Conservation (phyloP, 2,329 filamentous ascomycete genomes). For the Chaetothyriales sp. region DNA sequence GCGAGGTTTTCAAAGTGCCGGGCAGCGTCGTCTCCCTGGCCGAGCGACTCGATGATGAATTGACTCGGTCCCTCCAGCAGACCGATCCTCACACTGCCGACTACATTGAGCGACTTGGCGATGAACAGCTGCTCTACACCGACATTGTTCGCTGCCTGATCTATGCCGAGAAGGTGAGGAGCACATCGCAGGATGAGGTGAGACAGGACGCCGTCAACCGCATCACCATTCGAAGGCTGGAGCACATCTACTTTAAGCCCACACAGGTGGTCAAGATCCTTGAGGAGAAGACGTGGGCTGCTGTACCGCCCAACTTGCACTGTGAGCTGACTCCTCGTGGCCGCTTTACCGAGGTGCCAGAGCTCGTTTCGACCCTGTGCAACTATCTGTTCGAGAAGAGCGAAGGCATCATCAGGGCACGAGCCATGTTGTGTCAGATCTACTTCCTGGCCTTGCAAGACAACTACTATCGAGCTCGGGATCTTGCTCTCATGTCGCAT, state of each 20-base stretch:
- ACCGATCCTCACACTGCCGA: conserved; percentile 98
- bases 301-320: conserved; percentile 54
- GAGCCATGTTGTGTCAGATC: conserved; percentile 96
- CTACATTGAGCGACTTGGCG: conserved; percentile 88
- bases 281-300: conserved; percentile 87
- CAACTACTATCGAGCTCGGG: conserved; percentile 92
- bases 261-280: conserved; percentile 84
- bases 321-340: conserved; percentile 68
- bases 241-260: conserved; percentile 99
- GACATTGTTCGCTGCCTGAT: conserved; percentile 77
- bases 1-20: conserved; percentile 76
- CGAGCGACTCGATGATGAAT: conserved; percentile 91
- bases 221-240: conserved; percentile 80
- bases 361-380: conserved; percentile 75
- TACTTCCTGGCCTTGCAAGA: conserved; percentile 97
- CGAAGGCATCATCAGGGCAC: conserved; percentile 88
- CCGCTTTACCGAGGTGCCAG: conserved; percentile 53
- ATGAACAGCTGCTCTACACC: conserved; percentile 83
- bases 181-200: conserved; percentile 49
- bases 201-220: conserved; percentile 84
- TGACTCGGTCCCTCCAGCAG: conserved; percentile 88
- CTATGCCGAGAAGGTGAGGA: conserved; percentile 74
- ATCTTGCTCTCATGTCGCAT: conserved; percentile 99
- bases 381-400: conserved; percentile 90
- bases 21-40: conserved; percentile 90